These are phyloP conservation scores for Ophiostoma populinum DNA, from an alignment of 2,329 filamentous ascomycete genomes.

Conservation along the genomic window DNA sequence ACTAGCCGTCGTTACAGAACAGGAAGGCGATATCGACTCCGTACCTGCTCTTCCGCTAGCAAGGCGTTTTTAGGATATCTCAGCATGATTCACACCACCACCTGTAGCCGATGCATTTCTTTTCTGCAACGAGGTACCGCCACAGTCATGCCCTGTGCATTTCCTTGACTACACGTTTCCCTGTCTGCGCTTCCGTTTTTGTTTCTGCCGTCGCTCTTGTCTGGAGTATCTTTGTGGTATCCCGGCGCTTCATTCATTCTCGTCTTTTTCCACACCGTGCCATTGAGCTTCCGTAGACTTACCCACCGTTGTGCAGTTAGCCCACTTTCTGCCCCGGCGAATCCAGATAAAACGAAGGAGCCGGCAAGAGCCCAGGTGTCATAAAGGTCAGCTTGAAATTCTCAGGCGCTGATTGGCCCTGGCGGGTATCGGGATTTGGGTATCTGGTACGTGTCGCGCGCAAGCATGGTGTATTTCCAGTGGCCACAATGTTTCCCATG, in stretches of 20 bases:
- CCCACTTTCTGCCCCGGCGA: slow-evolving; percentile 5
- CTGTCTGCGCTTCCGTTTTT: too few species aligned
- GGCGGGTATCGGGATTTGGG: slow-evolving; percentile 7
- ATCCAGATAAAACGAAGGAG: slow-evolving; percentile 4
- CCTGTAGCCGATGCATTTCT: too few species aligned
- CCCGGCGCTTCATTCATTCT: too few species aligned
- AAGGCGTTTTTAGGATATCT: too few species aligned
- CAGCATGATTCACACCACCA: too few species aligned
- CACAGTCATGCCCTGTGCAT: too few species aligned
- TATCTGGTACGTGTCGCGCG: slow-evolving; percentile 2
- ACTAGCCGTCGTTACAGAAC: slow-evolving; percentile 2
- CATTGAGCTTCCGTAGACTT: too few species aligned
- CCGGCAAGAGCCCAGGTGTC: slow-evolving; percentile 1
- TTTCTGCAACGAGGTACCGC: too few species aligned
- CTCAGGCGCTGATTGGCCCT: slow-evolving; percentile 5
- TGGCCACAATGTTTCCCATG: background rate
- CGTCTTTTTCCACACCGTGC: too few species aligned
- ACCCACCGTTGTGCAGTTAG: background rate
- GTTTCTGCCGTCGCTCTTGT: too few species aligned
- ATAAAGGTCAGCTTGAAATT: slow-evolving; percentile 4
- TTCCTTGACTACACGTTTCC: too few species aligned
- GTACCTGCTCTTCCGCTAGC: background rate
- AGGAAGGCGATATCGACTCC: background rate
- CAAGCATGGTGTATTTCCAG: slow-evolving; percentile 1
- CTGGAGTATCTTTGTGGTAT: too few species aligned